Percentiles rank a stretch among this genome's conserved stretches.
Evolutionary conservation across 2,329 filamentous ascomycete genomes (phyloP).

Genomic region (Xylaria sp.): DNA sequence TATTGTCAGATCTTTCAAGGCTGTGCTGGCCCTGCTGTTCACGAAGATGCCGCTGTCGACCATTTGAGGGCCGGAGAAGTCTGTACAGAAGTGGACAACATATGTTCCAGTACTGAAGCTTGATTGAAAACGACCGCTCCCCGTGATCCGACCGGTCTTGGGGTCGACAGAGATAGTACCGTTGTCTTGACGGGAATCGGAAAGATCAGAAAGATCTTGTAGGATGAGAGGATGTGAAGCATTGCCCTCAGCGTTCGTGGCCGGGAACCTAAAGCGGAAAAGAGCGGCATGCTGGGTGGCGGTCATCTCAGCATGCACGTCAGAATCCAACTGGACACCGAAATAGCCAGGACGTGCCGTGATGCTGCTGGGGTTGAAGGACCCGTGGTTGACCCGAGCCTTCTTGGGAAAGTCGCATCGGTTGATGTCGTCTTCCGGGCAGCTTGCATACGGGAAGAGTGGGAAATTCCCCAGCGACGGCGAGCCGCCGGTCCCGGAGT

Average conservation of each 20-base stretch:
- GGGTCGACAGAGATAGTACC: slow-evolving; percentile 58
- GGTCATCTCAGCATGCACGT: slow-evolving; percentile 68
- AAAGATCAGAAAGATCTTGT: slow-evolving; percentile 67
- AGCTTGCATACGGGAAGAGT: slow-evolving; percentile 67
- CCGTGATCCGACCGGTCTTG: slow-evolving; percentile 62
- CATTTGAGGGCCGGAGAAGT: slow-evolving; percentile 62
- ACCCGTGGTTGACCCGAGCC: slow-evolving; percentile 42
- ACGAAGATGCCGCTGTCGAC: slow-evolving; percentile 64
- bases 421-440: slow-evolving; percentile 63
- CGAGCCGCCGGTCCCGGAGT: slow-evolving; percentile 58
- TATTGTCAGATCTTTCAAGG: slow-evolving; percentile 51
- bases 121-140: slow-evolving; percentile 63
- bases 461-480: slow-evolving; percentile 75
- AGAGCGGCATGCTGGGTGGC: slow-evolving; percentile 66
- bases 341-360: slow-evolving; percentile 68
- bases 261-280: slow-evolving; percentile 67
- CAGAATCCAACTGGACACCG: slow-evolving; percentile 59
- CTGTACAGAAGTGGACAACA: slow-evolving; percentile 65
- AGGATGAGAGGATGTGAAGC: slow-evolving; percentile 61
- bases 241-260: slow-evolving; percentile 39
- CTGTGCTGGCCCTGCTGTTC: slow-evolving; percentile 56
- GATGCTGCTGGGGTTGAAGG: slow-evolving; percentile 54
- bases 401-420: slow-evolving; percentile 62
- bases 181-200: slow-evolving; percentile 61
- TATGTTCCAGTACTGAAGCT: slow-evolving; percentile 68